Conservation (phyloP, 768 basidiomycete species). For the Lactarius hatsudake region DNA sequence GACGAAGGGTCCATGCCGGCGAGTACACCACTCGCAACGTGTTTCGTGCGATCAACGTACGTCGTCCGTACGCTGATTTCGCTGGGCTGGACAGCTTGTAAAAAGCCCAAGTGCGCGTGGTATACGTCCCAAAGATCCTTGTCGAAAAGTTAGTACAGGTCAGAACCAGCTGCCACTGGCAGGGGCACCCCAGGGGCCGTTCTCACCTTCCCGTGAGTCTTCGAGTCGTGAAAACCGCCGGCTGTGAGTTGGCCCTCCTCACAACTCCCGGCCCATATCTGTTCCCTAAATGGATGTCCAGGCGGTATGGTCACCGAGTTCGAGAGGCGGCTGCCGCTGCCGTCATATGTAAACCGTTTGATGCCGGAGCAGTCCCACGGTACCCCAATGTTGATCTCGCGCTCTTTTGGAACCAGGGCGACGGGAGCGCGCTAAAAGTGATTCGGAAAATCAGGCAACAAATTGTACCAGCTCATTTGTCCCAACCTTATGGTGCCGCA, state of each 20-base stretch:
- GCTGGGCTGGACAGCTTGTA: constrained; percentile 31
- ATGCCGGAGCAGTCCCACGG: constrained; percentile 42
- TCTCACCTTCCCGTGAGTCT: constrained; percentile 41
- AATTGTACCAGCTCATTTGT: background rate
- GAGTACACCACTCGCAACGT: constrained; percentile 45
- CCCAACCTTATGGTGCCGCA: background rate
- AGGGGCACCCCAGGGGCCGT: background rate
- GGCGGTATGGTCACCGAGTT: constrained; percentile 39
- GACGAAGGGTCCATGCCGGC: constrained; percentile 43
- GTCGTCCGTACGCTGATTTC: constrained; percentile 38
- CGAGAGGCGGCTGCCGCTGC: constrained; percentile 37
- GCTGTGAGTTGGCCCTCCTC: constrained; percentile 46
- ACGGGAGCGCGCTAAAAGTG: background rate
- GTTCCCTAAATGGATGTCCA: constrained; percentile 42
- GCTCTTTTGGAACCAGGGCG: constrained; percentile 42
- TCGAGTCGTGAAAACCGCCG: constrained; percentile 42
- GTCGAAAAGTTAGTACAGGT: background rate
- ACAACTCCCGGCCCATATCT: constrained; percentile 48
- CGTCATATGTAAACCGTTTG: constrained; percentile 38
- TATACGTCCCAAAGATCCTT: constrained; percentile 49
- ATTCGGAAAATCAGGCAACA: background rate
- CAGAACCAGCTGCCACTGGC: background rate
- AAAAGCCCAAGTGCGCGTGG: constrained; percentile 37
- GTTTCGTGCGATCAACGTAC: constrained; percentile 43
- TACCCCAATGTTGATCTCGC: constrained; percentile 35